phyloP scores from a whole-genome alignment of 2,329 filamentous ascomycete genomes.

The Paramyrothecium sp. region DNA sequence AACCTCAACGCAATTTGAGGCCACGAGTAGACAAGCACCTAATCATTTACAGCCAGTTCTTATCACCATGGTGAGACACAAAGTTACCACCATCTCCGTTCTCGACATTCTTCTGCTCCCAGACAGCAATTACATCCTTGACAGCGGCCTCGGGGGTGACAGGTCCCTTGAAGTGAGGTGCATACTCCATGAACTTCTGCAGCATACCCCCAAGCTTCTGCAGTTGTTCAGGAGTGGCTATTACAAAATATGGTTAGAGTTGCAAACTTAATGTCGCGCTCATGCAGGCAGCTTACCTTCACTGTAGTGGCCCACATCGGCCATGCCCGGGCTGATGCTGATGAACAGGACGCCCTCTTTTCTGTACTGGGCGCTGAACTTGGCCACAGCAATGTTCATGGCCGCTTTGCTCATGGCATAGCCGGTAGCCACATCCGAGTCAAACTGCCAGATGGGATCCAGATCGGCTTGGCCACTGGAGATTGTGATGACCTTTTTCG shows the following conservation, averaged over 20 bases:
- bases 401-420: constrained; percentile 51
- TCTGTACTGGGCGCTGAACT: constrained; percentile 47
- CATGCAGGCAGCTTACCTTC: constrained; percentile 11
- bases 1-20: constrained; percentile 12
- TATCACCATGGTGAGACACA: constrained; percentile 49
- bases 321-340: constrained; percentile 47
- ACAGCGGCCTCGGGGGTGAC: constrained; percentile 31
- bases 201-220: constrained; percentile 17
- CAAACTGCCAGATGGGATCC: constrained; percentile 33
- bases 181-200: constrained; percentile 27
- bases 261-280: not conserved
- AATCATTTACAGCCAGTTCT: constrained; percentile 43
- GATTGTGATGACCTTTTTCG: constrained; percentile 52
- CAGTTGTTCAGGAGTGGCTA: constrained; percentile 19
- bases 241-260: not conserved
- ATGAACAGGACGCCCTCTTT: constrained; percentile 50
- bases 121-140: constrained; percentile 25
- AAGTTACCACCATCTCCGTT: constrained; percentile 45
- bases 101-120: constrained; percentile 36
- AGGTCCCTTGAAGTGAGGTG: constrained; percentile 33
- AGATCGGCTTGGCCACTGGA: constrained; percentile 44
- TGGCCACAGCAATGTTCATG: constrained; percentile 49
- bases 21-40: too few relatives aligned
- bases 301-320: constrained; percentile 34
- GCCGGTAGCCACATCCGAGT: constrained; percentile 28